Evolutionary conservation across 805 yeast genomes (phyloP).

Genomic region (Ogataea chonburiensis): DNA sequence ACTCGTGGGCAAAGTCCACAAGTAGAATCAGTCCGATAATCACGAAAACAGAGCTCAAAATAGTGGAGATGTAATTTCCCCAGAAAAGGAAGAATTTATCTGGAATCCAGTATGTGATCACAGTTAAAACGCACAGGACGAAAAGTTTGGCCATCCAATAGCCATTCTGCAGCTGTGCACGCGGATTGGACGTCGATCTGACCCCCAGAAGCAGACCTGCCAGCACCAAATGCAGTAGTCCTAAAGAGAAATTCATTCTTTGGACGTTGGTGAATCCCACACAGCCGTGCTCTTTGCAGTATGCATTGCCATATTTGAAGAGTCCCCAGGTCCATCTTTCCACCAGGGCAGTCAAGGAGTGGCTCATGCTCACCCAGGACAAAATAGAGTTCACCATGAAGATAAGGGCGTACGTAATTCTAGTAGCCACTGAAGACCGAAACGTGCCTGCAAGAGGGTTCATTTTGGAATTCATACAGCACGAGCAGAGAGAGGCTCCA

Average conservation of each 20-base stretch:
- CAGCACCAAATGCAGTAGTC: conserved; percentile 68
- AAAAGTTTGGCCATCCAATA: conserved; percentile 81
- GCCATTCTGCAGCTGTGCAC: conserved; percentile 86
- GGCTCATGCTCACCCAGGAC: conserved; percentile 91
- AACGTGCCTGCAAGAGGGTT: conserved; percentile 47
- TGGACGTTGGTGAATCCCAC: conserved; percentile 93
- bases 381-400: conserved; percentile 74
- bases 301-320: conserved; percentile 50
- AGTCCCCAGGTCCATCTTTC: conserved; percentile 69
- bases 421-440: conserved; percentile 73
- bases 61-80: conserved; percentile 86
- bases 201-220: conserved; percentile 72
- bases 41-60: conserved; percentile 80
- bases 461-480: conserved; percentile 40
- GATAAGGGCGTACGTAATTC: conserved; percentile 80
- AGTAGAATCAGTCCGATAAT: conserved; percentile 85
- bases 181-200: conserved; percentile 69
- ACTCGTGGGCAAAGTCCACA: conserved; percentile 96
- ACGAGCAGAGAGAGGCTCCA: conserved; percentile 79
- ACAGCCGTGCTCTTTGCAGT: conserved; percentile 84
- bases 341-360: conserved; percentile 71
- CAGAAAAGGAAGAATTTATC: conserved; percentile 83
- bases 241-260: conserved; percentile 84
- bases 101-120: conserved; percentile 74
- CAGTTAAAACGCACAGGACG: conserved; percentile 54